phyloP scores from a whole-genome alignment of 805 yeast species.

The Yamadazyma olivae region DNA sequence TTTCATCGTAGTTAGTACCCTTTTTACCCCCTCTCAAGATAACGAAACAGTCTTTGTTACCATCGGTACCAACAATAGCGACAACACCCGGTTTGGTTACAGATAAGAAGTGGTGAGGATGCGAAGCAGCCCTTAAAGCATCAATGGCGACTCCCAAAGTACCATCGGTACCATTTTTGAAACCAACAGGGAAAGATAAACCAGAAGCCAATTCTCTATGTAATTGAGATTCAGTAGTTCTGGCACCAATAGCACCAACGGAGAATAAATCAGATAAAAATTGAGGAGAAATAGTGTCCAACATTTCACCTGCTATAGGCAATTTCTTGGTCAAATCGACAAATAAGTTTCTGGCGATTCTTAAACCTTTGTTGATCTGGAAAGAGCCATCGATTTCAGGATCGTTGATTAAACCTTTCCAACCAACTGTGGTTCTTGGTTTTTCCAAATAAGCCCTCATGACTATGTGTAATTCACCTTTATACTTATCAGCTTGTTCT shows the following conservation, averaged over 20 bases:
- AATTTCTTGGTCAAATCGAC: conserved; percentile 74
- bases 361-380: conserved; percentile 91
- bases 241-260: conserved; percentile 97
- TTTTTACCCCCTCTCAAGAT: conserved; percentile 94
- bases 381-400: conserved; percentile 93
- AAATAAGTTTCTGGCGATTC: conserved; percentile 84
- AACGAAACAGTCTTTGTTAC: conserved; percentile 86
- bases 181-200: conserved; percentile 95
- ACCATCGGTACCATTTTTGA: conserved; percentile 98
- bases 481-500: conserved; percentile 55
- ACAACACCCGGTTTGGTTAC: conserved; percentile 96
- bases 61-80: conserved; percentile 94
- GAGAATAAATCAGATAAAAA: conserved; percentile 90
- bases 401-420: conserved; percentile 98
- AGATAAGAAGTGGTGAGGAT: conserved; percentile 90
- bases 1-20: conserved; percentile 79
- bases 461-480: conserved; percentile 76
- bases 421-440: conserved; percentile 98
- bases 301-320: conserved; percentile 97
- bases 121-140: conserved; percentile 88
- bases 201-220: conserved; percentile 98
- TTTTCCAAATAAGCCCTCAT: conserved; percentile 98
- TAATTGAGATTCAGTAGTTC: conserved; percentile 97
- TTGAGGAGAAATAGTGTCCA: conserved; percentile 97
- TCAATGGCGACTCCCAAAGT: conserved; percentile 91